Base-by-base conservation (phyloP, 345 rosid genomes). In the Erysimum cheiranthoides region DNA sequence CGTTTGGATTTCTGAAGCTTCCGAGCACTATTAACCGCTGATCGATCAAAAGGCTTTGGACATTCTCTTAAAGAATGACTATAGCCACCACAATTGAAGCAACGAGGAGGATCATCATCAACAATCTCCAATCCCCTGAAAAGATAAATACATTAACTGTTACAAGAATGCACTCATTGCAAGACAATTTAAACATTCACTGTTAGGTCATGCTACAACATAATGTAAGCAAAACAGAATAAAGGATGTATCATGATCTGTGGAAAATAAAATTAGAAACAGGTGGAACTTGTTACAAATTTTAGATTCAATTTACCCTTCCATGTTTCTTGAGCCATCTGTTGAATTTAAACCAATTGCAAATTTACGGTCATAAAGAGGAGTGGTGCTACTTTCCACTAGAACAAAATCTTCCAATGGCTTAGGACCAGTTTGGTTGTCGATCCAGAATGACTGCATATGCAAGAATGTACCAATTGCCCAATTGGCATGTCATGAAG, bases 71-170 rank as follows among this genome's bases (percentile, higher is more conserved):
- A 39, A 49, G 98, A 77, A 85, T 96, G 99, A 78, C 81, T 89
- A 73, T 96, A 96, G 39, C 96, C 84, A 52, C 97, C 90, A 80
- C 99, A 96, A 63, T 96, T 96, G 85, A 93, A 96, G 82, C 99
- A 93, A 27, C 98, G 96, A 56, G 92, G 73, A 80, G 96, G 90
- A 78, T 85, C 93, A 21, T 82, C 89, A 14, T 73, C 92, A 35
- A 86, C 27, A 71, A 92, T 88, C 91, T 83, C 87, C 83, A 82
- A 74, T 14, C 93, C 93, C 64, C 99, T 95, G 82, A 58, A 75
- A 81, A 57, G 73, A 27, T 69, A 66, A 14, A 74, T n/a, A 68
- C 76, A 62, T 62, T 14, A 38, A 31, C 16, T 70, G 64, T 70
- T 71, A 50, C 54, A 35, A 62, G 28, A n/a, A 63, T 39, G 69